Evolutionary conservation across 495 filamentous ascomycete species (phyloP), one percentile per base, ranked within the genome.

Genomic region (Aspergillus diversus): DNA sequence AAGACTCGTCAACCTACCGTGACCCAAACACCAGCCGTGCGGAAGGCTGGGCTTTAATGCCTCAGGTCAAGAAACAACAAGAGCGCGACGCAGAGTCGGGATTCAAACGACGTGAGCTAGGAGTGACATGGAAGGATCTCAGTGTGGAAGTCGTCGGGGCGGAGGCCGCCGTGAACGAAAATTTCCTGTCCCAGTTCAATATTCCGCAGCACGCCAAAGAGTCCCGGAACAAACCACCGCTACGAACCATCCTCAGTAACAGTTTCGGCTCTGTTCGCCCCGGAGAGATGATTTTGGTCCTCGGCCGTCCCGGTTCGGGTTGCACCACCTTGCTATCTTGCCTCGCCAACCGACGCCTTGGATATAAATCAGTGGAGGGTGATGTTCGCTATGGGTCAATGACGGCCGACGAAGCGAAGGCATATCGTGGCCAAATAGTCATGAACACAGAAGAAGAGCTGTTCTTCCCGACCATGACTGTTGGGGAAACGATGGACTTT

Each of bases 401-500:
- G 49, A 50, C 60, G 0, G 5, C 82, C 4, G 67, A 83, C 7
- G 84, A 89, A 67, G 83, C 80, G 31, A 77, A 82, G 52, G 73
- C 79, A 16, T 91, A 89, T 69, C 82, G 87, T 5, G 88, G 89
- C 42, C 89, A 94, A 69, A 88, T 92, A 50, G 87, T 88, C 56
- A 91, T 90, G 73, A 80, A 80, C 55, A 78, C 81, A 4, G 89
- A 92, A 66, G 89, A 92, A 37, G 90, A 93, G 64, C 70, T 86
- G 16, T 90, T 92, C 66, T 86, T 92, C 63, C 87, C 91, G 1
- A 78, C 78, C 4, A 70, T 94, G 50, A 92, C 87, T 0, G 89
- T 93, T 1, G 86, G 78, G 71, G 77, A 91, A 60, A 93, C 91
- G 0, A 82, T 93, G 64, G 83, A 84, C 21, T 93, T 93, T 64